phyloP scores from a whole-genome alignment of 495 filamentous ascomycete genomes.

The Neurospora sp. region DNA sequence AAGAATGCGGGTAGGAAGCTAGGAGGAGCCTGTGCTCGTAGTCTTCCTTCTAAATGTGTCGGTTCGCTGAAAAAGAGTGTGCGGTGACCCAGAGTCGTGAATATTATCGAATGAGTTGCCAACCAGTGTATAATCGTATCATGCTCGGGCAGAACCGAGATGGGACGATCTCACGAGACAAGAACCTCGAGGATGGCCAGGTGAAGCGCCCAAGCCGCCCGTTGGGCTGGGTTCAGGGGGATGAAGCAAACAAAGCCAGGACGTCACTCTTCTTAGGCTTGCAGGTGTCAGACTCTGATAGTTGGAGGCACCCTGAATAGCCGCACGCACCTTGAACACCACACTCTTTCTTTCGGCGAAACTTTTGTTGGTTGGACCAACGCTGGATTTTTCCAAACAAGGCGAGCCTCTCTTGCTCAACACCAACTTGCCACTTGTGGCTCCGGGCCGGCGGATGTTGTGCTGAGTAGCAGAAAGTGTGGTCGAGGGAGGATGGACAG shows the following conservation, averaged over 20 bases:
- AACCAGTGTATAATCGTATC: not conserved
- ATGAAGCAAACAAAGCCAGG: slow-evolving; percentile 1
- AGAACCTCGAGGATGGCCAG: not conserved
- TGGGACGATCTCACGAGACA: not conserved
- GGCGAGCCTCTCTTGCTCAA: not conserved
- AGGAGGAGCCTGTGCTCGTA: not conserved
- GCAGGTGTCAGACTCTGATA: not conserved
- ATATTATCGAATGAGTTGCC: not conserved
- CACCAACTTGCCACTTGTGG: not conserved
- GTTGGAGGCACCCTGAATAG: not conserved
- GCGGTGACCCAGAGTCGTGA: not conserved
- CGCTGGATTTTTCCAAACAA: slow-evolving; percentile 2
- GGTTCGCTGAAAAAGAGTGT: not conserved
- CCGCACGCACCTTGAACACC: not conserved
- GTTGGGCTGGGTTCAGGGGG: not conserved
- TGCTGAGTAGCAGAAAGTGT: not conserved
- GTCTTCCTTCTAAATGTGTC: not conserved
- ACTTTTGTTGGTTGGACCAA: not conserved
- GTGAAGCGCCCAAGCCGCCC: not conserved
- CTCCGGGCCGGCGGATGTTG: slow-evolving; percentile 10
- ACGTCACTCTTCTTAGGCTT: slow-evolving; percentile 1
- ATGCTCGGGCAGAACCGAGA: not conserved
- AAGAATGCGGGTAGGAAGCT: not conserved
- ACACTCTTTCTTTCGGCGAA: slow-evolving; percentile 2
- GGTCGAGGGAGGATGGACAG: not conserved